These are phyloP conservation scores for Aeminium ludgeri DNA, from an alignment of 495 filamentous ascomycete species.

Conservation along the genomic window DNA sequence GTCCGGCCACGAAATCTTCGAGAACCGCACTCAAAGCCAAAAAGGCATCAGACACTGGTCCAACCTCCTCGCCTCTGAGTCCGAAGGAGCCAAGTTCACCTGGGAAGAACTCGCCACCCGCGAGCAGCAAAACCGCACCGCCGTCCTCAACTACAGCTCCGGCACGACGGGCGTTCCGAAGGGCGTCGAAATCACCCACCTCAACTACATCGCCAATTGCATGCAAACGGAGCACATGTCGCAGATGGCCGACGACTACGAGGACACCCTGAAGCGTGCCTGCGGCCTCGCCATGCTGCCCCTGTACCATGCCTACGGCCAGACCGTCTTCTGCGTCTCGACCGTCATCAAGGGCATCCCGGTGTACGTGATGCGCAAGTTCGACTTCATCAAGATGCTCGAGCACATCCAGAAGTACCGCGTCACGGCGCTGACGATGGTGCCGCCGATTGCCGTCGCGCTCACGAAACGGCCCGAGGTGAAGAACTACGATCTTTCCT, in stretches of 20 bases:
- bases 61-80: slow-evolving; percentile 17
- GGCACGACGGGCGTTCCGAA: slow-evolving; percentile 77
- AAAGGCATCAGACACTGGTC: slow-evolving; percentile 21
- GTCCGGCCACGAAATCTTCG: slow-evolving; percentile 21
- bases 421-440: slow-evolving; percentile 44
- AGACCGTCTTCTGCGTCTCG: slow-evolving; percentile 31
- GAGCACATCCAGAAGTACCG: slow-evolving; percentile 47
- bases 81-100: slow-evolving; percentile 12
- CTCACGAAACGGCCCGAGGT: slow-evolving; percentile 54
- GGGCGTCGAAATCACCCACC: slow-evolving; percentile 64
- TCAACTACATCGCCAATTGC: slow-evolving; percentile 54
- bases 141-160: slow-evolving; percentile 48
- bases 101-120: slow-evolving; percentile 20
- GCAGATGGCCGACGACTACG: slow-evolving; percentile 29
- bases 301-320: slow-evolving; percentile 53
- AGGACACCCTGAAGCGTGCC: slow-evolving; percentile 19
- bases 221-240: slow-evolving; percentile 34
- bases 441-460: slow-evolving; percentile 55
- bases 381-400: slow-evolving; percentile 56
- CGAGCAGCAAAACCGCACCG: slow-evolving; percentile 16
- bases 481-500: slow-evolving; percentile 50
- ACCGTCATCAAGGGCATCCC: slow-evolving; percentile 23
- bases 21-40: slow-evolving; percentile 6
- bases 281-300: slow-evolving; percentile 48
- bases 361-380: slow-evolving; percentile 57